A percentile compares a stretch with the other conserved stretches of the same genome.
These are phyloP conservation scores for Hypoxylon crocopeplum DNA, from an alignment of 495 filamentous ascomycete genomes.

Conservation along the genomic window DNA sequence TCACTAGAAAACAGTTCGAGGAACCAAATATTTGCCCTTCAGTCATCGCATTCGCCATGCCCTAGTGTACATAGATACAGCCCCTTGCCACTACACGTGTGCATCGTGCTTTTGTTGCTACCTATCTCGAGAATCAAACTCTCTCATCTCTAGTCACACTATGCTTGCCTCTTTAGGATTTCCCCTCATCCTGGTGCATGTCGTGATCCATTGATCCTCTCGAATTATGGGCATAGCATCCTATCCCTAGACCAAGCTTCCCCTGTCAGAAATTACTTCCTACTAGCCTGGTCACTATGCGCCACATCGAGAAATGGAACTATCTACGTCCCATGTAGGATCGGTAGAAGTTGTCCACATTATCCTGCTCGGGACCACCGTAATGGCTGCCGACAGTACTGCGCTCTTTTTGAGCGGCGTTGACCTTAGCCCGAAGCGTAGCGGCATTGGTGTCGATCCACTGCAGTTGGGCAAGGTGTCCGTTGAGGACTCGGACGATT, in stretches of 20 bases:
- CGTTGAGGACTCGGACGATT: conserved; percentile 92
- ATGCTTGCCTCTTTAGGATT: conserved; percentile 8
- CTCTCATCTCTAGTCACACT: conserved; percentile 28
- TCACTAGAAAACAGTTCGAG: conserved; percentile 18
- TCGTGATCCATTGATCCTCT: conserved; percentile 21
- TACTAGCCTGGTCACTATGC: neutral
- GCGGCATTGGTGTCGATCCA: conserved; percentile 85
- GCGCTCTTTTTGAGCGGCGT: conserved; percentile 75
- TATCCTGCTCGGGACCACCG: conserved; percentile 65
- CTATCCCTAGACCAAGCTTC: conserved; percentile 18
- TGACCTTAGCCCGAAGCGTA: conserved; percentile 80
- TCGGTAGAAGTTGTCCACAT: conserved; percentile 81
- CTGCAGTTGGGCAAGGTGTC: conserved; percentile 86
- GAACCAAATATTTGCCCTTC: conserved; percentile 20
- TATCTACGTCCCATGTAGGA: conserved; percentile 74
- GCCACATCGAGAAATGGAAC: neutral
- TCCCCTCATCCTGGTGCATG: conserved; percentile 16
- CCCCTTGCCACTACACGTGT: conserved; percentile 5
- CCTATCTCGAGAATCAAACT: conserved; percentile 31
- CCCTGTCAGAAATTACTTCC: neutral
- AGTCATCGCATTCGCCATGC: conserved; percentile 28
- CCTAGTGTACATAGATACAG: conserved; percentile 43
- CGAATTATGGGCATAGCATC: conserved; percentile 21
- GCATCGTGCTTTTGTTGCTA: conserved; percentile 28
- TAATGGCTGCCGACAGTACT: conserved; percentile 68